These are phyloP conservation scores for Hypomyces rosellus DNA, from an alignment of 2,329 filamentous ascomycete genomes.

Conservation along the genomic window DNA sequence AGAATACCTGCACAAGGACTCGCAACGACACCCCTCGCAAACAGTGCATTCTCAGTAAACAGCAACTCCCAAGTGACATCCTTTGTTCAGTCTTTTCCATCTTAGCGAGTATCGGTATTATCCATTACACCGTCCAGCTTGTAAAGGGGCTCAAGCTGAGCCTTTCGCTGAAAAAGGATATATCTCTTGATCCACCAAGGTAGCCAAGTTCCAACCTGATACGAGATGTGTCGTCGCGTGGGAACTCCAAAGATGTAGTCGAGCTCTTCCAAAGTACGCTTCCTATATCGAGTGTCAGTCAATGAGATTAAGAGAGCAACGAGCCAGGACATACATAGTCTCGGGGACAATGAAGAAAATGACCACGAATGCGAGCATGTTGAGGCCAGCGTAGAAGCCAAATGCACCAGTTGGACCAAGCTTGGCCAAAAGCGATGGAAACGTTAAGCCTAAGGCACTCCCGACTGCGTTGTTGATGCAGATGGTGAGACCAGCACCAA, in stretches of 20 bases:
- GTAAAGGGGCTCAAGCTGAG: slow-evolving; percentile 27
- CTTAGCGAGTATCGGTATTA: background rate
- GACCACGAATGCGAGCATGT: slow-evolving; percentile 53
- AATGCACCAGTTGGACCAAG: slow-evolving; percentile 41
- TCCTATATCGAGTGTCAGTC: slow-evolving; percentile 5
- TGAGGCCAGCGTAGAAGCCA: slow-evolving; percentile 55
- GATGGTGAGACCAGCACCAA: slow-evolving; percentile 26
- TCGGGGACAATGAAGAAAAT: slow-evolving; percentile 57
- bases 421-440: slow-evolving; percentile 38
- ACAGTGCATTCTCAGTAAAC: no score
- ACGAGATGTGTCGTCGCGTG: slow-evolving; percentile 24
- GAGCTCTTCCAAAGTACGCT: slow-evolving; percentile 34
- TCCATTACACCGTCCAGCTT: slow-evolving; percentile 15
- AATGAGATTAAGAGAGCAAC: background rate
- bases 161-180: slow-evolving; percentile 21
- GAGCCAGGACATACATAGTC: slow-evolving; percentile 33
- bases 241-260: slow-evolving; percentile 33
- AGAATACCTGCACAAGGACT: no score
- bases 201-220: slow-evolving; percentile 27
- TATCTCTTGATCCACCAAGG: slow-evolving; percentile 28
- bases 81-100: background rate
- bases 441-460: slow-evolving; percentile 32
- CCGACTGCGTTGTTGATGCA: slow-evolving; percentile 25
- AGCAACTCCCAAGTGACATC: no score
- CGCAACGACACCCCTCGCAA: no score